Evolutionary conservation across 805 yeast species (phyloP).

Genomic region (Suhomyces faveliae): DNA sequence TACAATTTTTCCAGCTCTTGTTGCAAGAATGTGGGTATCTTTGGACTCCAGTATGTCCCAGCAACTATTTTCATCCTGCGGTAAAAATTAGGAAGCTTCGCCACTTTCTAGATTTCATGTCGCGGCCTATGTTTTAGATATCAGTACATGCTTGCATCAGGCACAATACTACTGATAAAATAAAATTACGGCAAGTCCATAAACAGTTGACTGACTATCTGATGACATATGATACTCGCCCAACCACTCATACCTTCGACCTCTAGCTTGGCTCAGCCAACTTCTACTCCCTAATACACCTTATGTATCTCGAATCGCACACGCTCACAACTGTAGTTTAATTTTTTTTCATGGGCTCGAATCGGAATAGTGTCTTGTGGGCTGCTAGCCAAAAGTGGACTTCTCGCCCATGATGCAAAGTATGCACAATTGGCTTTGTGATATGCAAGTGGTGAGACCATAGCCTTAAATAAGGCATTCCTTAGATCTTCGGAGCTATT

Average conservation of each 20-base stretch:
- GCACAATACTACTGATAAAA: too few species aligned
- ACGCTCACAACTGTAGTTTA: neutral
- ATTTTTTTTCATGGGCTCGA: neutral
- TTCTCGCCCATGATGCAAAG: neutral
- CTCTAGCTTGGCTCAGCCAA: too few species aligned
- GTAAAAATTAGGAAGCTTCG: neutral
- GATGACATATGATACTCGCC: too few species aligned
- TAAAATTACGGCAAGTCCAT: too few species aligned
- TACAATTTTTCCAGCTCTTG: too few species aligned
- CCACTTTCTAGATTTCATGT: neutral
- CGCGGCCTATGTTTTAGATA: neutral
- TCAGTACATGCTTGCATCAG: too few species aligned
- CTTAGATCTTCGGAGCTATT: neutral
- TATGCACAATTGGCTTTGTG: neutral
- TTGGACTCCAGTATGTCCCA: too few species aligned
- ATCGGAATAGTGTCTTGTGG: constrained; percentile 1
- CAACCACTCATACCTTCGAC: too few species aligned
- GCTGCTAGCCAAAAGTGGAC: neutral
- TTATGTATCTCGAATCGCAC: neutral
- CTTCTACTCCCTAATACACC: too few species aligned
- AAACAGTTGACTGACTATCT: too few species aligned
- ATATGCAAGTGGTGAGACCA: neutral
- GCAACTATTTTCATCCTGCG: too few species aligned
- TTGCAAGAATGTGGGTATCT: too few species aligned
- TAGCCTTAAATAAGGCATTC: neutral